Base-by-base conservation (phyloP, 2,329 filamentous ascomycete species). In the Apiospora pterosperma region DNA sequence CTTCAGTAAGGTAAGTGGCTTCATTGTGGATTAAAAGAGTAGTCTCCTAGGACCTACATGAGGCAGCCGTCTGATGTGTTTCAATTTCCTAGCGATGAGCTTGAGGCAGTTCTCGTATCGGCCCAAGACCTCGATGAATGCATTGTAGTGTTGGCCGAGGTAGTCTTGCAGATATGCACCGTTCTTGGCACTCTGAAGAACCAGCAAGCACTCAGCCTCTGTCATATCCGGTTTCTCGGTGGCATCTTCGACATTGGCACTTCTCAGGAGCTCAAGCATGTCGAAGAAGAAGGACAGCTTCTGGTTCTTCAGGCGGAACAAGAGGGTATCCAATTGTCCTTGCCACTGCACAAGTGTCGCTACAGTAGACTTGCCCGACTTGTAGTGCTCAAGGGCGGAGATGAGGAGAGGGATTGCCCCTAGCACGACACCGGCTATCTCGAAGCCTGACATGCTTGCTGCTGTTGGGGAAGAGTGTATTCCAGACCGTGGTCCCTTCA, bases 101-200 rank as follows among this genome's bases (percentile, higher is more conserved):
- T 60, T 62, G n/a, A 67, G 62, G 36, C 61, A 68, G 1, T 62
- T 28, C 36, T 68, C 65, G 23, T 67, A 66, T 36, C 62, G 60
- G 6, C 36, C 16, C 10, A 68, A 52, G 5, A 64, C 44, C 10
- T 61, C 63, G 1, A 65, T 19, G 65, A 68, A 66, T 12, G 41
- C 34, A 25, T 48, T 28, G 41, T 66, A 58, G 25, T 60, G 42
- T 2, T 28, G 21, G 1, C 66, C 65, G 21, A 68, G 62, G 34
- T 66, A 64, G n/a, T 62, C 60, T 21, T 61, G 59, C 10, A 68
- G 28, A n/a, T 58, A 11, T 0, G 5, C 12, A n/a, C 42, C 66
- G 4, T 41, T 64, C n/a, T 66, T 23, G 21, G 42, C 21, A 8
- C 14, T 25, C 8, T 60, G 25, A 10, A 64, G 48, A 14, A 66